A percentile compares a stretch with the other conserved stretches of the same genome.
Evolutionary conservation across 768 basidiomycete genomes (phyloP).

Genomic region (Boletus edulis): DNA sequence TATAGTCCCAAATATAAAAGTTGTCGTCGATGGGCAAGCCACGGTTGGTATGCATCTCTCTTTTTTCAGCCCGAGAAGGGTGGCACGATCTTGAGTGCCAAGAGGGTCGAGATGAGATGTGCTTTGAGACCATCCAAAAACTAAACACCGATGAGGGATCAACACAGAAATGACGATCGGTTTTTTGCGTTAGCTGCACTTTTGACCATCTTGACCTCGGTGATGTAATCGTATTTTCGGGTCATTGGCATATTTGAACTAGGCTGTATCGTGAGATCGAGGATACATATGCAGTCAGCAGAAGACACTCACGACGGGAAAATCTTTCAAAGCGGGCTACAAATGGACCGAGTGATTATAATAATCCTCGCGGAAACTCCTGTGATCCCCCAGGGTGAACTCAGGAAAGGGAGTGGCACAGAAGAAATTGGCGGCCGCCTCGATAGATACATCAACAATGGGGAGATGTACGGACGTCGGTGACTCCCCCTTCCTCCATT

Average conservation of each 20-base stretch:
- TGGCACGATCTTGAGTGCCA: constrained; percentile 61
- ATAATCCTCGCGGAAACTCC: too few species aligned
- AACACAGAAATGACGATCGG: neutral
- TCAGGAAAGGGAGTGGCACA: too few species aligned
- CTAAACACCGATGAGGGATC: constrained; percentile 31
- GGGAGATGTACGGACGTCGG: too few species aligned
- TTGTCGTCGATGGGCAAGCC: constrained; percentile 63
- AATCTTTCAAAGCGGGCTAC: too few species aligned
- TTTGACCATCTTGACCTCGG: constrained; percentile 87
- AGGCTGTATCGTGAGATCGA: neutral
- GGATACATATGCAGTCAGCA: neutral
- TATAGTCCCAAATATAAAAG: constrained; percentile 85
- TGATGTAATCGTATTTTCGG: constrained; percentile 54
- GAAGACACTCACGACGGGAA: neutral
- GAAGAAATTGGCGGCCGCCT: too few species aligned
- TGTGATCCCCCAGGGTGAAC: too few species aligned
- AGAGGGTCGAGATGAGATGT: constrained; percentile 65
- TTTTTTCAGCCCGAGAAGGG: constrained; percentile 69
- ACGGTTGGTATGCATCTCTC: constrained; percentile 61
- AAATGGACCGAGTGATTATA: too few species aligned
- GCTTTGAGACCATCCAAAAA: constrained; percentile 76
- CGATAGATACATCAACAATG: too few species aligned
- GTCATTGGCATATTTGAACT: too few species aligned
- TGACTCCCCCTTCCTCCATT: too few species aligned
- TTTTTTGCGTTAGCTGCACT: constrained; percentile 54